Base-by-base conservation (phyloP, 768 basidiomycete species). In the Lentinula boryana region DNA sequence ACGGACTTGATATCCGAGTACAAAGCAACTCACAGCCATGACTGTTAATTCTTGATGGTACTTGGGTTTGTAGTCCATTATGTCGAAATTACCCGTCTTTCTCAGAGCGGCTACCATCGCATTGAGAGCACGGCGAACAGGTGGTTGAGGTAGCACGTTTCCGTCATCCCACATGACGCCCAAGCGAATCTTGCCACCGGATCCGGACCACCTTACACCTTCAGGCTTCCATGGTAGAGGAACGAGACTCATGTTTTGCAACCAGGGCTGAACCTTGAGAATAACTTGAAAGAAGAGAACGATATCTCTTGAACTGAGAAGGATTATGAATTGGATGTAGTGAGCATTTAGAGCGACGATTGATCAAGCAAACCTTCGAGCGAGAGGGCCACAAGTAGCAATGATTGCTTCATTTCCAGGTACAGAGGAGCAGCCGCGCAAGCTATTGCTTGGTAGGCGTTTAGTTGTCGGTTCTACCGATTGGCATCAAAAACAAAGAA, bases 311-410 rank as follows among this genome's bases (percentile, higher is more conserved):
- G 71, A 68, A 27, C 71, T 74, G 35, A 5, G 23, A 46, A 33
- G 3, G 8, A 27, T 21, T 10, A 18, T 43, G 2, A 31, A 41
- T 15, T 5, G 4, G 36, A 1, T 1, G 3, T 16, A 33, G 9
- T 8, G 3, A 15, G 18, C 31, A 12, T 6, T 18, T 33, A 51
- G 18, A 10, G 32, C 33, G 18, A 38, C 6, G 5, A 9, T 36
- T 13, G 36, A 32, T 23, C 4, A 31, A 18, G 49, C 79, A 68
- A 52, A 85, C 63, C 49, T 79, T 74, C 55, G 66, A 65, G 2
- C 78, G 67, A 87, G 71, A 13, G 86, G 86, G 1, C 86, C 86
- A 15, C 83, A 73, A 12, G 84, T 81, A 23, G 82, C 80, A 6
- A 48, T 73, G 74, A 67, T 86, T 77, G 63, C 81, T 77, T 54